Conservation (phyloP, 192 early-diverging fungal genomes). For the Dispira parvispora region DNA sequence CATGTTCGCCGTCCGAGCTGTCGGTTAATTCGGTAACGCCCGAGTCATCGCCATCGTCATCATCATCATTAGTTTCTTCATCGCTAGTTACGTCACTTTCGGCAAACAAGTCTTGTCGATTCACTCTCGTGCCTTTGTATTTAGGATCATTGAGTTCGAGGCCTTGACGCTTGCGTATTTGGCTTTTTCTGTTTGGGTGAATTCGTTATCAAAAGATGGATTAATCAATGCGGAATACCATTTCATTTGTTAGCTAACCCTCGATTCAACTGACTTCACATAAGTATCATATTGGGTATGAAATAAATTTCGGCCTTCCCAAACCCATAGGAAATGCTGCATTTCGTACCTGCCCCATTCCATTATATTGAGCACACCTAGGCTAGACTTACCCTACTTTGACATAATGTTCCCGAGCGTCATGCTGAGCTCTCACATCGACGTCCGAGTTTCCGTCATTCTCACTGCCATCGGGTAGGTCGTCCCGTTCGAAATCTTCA, state of each 20-base stretch:
- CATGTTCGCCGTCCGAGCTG: conserved; percentile 23
- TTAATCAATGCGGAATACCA: too few relatives aligned
- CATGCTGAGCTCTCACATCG: conserved; percentile 26
- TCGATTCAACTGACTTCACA: too few relatives aligned
- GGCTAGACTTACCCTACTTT: conserved; percentile 41
- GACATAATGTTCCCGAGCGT: conserved; percentile 48
- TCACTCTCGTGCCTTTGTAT: conserved; percentile 48
- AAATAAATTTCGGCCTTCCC: too few relatives aligned
- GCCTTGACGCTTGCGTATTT: conserved; percentile 35
- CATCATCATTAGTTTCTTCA: conserved; percentile 20
- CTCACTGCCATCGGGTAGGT: conserved; percentile 28
- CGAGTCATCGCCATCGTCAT: conserved; percentile 18
- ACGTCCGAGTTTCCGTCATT: conserved; percentile 30
- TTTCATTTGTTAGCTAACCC: too few relatives aligned
- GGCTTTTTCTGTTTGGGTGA: conserved; percentile 44
- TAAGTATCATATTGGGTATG: too few relatives aligned
- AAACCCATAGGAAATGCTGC: too few relatives aligned
- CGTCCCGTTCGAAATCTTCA: conserved; percentile 36
- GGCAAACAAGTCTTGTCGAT: conserved; percentile 42
- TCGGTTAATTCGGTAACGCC: conserved; percentile 16
- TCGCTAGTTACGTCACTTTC: conserved; percentile 26
- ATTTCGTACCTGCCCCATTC: too few relatives aligned
- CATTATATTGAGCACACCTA: too few relatives aligned
- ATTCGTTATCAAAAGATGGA: too few relatives aligned
- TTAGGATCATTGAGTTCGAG: conserved; percentile 52